Percentiles rank a stretch among this genome's conserved stretches.
These are phyloP conservation scores for Trichoderma harzianum DNA, from an alignment of 2,329 filamentous ascomycete species.

Conservation along the genomic window DNA sequence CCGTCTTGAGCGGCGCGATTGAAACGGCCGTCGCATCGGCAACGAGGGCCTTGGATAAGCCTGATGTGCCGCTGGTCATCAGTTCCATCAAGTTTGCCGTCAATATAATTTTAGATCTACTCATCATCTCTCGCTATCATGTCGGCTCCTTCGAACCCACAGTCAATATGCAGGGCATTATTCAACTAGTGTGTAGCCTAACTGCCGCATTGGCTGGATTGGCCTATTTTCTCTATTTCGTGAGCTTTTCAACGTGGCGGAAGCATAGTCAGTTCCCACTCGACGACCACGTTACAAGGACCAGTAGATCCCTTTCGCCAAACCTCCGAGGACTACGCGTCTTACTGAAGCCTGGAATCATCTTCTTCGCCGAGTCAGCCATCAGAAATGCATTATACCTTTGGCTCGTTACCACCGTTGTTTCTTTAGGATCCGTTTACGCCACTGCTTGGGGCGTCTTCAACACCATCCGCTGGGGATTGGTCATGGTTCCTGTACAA, in stretches of 20 bases:
- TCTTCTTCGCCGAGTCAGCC: slow-evolving; percentile 62
- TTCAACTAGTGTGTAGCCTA: slow-evolving; percentile 60
- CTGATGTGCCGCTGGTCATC: slow-evolving; percentile 66
- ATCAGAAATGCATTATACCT: slow-evolving; percentile 67
- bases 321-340: slow-evolving; percentile 44
- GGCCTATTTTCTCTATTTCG: slow-evolving; percentile 54
- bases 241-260: slow-evolving; percentile 26
- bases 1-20: slow-evolving; percentile 58
- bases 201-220: slow-evolving; percentile 54
- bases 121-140: slow-evolving; percentile 65
- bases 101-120: slow-evolving; percentile 65
- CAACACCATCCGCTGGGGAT: slow-evolving; percentile 69
- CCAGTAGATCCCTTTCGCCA: slow-evolving; percentile 30
- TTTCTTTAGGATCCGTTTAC: slow-evolving; percentile 61
- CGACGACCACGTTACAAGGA: not conserved
- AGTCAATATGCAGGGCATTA: slow-evolving; percentile 61
- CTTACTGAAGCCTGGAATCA: slow-evolving; percentile 54
- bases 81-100: slow-evolving; percentile 60
- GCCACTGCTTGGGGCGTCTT: slow-evolving; percentile 73
- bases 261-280: not conserved
- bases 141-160: slow-evolving; percentile 52
- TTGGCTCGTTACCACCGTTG: slow-evolving; percentile 64
- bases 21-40: slow-evolving; percentile 60
- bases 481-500: slow-evolving; percentile 70
- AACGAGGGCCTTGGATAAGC: slow-evolving; percentile 64